Conservation (phyloP, 2,329 filamentous ascomycete genomes). For the Xylaria sp. region DNA sequence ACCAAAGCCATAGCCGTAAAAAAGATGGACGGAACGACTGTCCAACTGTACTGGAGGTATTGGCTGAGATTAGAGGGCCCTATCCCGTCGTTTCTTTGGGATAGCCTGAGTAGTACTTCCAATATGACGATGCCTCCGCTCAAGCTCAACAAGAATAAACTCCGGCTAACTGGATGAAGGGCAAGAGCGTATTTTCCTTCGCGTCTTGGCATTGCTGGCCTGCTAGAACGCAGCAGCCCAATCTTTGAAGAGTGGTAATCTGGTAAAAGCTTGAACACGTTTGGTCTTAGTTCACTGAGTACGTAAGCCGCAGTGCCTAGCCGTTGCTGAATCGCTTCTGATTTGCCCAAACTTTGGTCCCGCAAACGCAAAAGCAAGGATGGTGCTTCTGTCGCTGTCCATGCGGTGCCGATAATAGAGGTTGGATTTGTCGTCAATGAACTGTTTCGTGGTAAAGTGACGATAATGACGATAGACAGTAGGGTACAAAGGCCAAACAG, state of each 20-base stretch:
- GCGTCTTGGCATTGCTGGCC: background rate
- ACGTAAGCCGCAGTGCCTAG: background rate
- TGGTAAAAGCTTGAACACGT: background rate
- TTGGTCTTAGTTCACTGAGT: background rate
- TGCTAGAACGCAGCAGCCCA: background rate
- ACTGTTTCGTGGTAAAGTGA: background rate
- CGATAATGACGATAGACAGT: background rate
- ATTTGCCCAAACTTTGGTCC: background rate
- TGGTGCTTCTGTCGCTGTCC: background rate
- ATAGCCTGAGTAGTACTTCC: background rate
- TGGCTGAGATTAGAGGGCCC: background rate
- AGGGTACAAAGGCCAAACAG: background rate
- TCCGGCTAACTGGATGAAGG: background rate
- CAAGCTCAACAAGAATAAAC: background rate
- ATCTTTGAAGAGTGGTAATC: background rate
- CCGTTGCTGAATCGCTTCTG: background rate
- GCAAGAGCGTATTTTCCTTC: background rate
- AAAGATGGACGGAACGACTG: background rate
- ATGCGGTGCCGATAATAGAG: background rate
- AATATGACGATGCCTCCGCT: background rate
- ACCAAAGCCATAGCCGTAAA: background rate
- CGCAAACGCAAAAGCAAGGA: background rate
- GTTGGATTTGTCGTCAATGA: background rate
- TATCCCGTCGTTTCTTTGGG: background rate
- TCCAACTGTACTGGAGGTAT: background rate